Base-by-base conservation (phyloP, 768 basidiomycete genomes). In the Sporobolomyces phaffii region DNA sequence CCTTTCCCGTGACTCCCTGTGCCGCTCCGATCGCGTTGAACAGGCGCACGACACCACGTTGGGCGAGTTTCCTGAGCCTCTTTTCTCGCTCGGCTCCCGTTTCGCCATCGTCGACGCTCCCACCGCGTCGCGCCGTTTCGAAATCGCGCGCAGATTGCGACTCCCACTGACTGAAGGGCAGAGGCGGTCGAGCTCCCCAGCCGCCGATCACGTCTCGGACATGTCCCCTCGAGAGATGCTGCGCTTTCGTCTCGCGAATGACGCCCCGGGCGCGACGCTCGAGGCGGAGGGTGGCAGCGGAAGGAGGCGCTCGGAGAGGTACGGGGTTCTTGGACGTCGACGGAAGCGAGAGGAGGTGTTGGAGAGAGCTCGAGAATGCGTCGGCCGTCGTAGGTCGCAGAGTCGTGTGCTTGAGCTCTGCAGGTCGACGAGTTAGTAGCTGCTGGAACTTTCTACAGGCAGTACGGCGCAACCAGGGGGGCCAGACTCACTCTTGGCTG, bases 141-240 rank as follows among this genome's bases (percentile, higher is more conserved):
- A 72, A 72, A 31, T 50, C 50, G 2, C 65, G 26, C 38, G 70
- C 70, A 9, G 26, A n/a, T 48, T 62, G 29, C 22, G 52, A 57
- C 29, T 68, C 66, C 75, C 75, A 75, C 49, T 73, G 54, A 18
- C 45, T 50, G 56, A 74, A 75, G 3, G 74, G 73, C 2, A 73
- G 53, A 18, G 65, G 63, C 1, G 73, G 73, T 26, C 73, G 68
- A 20, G 73, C 40, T 1, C 48, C 66, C 75, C 75, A 74, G 1
- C 75, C 75, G 31, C 61, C 73, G n/a, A 75, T 75, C 8, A 75
- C 70, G 53, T 75, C 75, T n/a, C 59, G 44, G 36, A 75, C 72
- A 56, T 74, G 73, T 0, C 75, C 75, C 20, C 75, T 64, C 40
- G 66, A 68, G 44, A 69, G 53, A 47, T 71, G 67, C 38, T 69